phyloP scores from a whole-genome alignment of 2,329 filamentous ascomycete genomes.

The Pestalotiopsis sp. region DNA sequence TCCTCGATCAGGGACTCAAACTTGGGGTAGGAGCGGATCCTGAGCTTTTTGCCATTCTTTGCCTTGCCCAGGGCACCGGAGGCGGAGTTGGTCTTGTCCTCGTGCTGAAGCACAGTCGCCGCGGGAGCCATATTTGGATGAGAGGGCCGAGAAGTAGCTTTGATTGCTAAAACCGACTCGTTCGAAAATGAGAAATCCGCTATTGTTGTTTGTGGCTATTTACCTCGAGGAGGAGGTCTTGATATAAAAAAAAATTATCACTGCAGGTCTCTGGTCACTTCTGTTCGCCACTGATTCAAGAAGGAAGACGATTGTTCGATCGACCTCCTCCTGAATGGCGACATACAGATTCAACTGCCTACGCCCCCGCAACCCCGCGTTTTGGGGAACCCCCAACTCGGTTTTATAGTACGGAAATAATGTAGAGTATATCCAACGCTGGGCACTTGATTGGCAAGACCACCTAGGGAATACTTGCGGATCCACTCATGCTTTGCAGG shows the following conservation, averaged over 20 bases:
- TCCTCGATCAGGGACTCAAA: constrained; percentile 56
- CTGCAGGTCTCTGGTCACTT: background rate
- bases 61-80: constrained; percentile 22
- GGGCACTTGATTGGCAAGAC: background rate
- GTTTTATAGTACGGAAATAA: background rate
- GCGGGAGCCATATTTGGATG: background rate
- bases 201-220: background rate
- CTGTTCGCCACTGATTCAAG: background rate
- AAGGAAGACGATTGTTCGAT: background rate
- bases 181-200: background rate
- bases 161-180: background rate
- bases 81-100: background rate
- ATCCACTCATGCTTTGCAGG: background rate
- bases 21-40: constrained; percentile 30
- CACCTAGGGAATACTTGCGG: background rate
- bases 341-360: background rate
- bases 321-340: background rate
- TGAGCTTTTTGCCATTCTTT: constrained; percentile 30
- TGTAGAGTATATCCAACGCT: background rate
- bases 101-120: background rate
- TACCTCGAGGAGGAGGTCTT: background rate
- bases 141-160: background rate
- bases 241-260: background rate
- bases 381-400: background rate
- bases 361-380: background rate